phyloP scores from a whole-genome alignment of 805 yeast species.

The Kazachstania psychrophila region DNA sequence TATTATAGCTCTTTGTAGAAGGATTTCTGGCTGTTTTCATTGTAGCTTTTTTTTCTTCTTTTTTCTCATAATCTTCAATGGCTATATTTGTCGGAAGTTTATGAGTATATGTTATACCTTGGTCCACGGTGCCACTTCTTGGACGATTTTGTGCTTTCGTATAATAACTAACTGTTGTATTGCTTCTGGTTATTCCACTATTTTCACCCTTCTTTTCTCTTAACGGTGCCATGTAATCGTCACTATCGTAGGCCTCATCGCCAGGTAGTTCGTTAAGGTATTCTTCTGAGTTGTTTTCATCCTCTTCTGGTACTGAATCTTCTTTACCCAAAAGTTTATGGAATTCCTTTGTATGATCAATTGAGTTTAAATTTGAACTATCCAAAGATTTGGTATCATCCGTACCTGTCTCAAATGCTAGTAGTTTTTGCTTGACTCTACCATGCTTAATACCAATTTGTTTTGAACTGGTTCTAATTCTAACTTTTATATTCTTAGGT shows the following conservation, averaged over 20 bases:
- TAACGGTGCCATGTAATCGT: conserved; percentile 27
- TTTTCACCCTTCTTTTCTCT: conserved; percentile 13
- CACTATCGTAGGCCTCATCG: conserved; percentile 31
- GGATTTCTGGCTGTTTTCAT: conserved; percentile 3
- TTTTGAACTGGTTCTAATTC: conserved; percentile 28
- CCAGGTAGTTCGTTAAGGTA: conserved; percentile 29
- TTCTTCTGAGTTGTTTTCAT: conserved; percentile 12
- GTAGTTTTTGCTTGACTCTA: conserved; percentile 27
- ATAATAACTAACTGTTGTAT: conserved; percentile 27
- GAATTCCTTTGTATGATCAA: conserved; percentile 29
- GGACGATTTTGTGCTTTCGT: conserved; percentile 24
- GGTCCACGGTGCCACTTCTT: conserved; percentile 23
- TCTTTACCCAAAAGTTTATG: conserved; percentile 23
- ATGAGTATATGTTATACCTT: conserved; percentile 12
- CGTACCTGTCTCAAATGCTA: conserved; percentile 28
- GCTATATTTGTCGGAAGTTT: conserved; percentile 17
- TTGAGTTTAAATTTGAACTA: conserved; percentile 7
- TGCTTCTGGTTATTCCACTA: conserved; percentile 17
- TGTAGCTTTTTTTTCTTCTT: neutral
- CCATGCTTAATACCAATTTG: conserved; percentile 32
- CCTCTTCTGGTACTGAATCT: conserved; percentile 4
- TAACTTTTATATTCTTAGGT: conserved; percentile 28
- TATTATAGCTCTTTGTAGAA: conserved; percentile 6
- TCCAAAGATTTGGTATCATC: conserved; percentile 8
- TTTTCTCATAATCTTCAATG: conserved; percentile 12